A percentile compares a stretch with the other conserved stretches of the same genome.
phyloP scores from a whole-genome alignment of 2,329 filamentous ascomycete species.

The Stagonosporopsis rhizophila region DNA sequence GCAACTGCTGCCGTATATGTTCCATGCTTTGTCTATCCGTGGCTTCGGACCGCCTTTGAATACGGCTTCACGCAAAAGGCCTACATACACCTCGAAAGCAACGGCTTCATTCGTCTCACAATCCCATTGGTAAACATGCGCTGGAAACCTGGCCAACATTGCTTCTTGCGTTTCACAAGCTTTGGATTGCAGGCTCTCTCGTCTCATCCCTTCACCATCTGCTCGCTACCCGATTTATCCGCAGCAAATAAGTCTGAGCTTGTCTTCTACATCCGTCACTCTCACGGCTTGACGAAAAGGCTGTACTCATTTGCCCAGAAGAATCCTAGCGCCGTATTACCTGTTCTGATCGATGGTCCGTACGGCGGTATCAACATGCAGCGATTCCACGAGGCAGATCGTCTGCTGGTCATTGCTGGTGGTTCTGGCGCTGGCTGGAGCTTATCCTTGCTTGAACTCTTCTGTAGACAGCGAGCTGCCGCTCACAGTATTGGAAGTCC shows the following conservation, averaged over 20 bases:
- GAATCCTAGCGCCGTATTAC: constrained; percentile 39
- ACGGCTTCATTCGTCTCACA: constrained; percentile 28
- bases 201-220: constrained; percentile 64
- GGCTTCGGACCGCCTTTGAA: constrained; percentile 58
- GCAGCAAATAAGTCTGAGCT: constrained; percentile 44
- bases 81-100: constrained; percentile 40
- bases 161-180: constrained; percentile 62
- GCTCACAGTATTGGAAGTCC: too few species aligned
- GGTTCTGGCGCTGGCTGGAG: constrained; percentile 64
- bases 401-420: constrained; percentile 59
- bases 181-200: constrained; percentile 54
- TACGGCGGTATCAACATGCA: constrained; percentile 60
- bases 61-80: constrained; percentile 58
- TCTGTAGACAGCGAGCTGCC: constrained; percentile 3
- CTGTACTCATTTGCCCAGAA: constrained; percentile 38
- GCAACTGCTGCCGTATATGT: constrained; percentile 62
- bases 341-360: constrained; percentile 64
- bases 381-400: constrained; percentile 45
- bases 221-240: constrained; percentile 52
- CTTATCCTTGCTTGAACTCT: constrained; percentile 56
- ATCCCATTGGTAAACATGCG: constrained; percentile 41
- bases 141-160: constrained; percentile 63
- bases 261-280: constrained; percentile 62
- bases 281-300: constrained; percentile 58
- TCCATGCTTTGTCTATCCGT: constrained; percentile 55